phyloP scores from a whole-genome alignment of 139 green algal genomes.

The Chlamydomonas sphaeroides region DNA sequence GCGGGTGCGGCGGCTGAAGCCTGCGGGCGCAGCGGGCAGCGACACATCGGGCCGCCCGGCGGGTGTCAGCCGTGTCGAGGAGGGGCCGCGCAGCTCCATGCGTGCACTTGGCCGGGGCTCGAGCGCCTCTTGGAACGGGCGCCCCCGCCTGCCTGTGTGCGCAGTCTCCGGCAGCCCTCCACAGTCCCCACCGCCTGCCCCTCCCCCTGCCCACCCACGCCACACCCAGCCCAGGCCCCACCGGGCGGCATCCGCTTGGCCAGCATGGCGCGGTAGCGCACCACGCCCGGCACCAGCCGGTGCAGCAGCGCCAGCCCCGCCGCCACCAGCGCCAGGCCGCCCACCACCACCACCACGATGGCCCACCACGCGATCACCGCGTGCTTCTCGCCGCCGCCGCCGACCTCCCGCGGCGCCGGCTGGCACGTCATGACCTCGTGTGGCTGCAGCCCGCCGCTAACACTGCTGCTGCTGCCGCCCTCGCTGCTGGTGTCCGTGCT shows the following conservation, averaged over 20 bases:
- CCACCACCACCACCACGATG: background rate
- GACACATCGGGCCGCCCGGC: too few relatives aligned
- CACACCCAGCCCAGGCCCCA: background rate
- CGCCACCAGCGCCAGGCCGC: background rate
- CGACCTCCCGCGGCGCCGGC: background rate
- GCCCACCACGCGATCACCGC: slow-evolving; percentile 6
- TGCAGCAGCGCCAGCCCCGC: background rate
- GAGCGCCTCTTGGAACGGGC: background rate
- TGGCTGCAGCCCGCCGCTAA: too few relatives aligned
- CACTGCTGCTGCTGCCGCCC: too few relatives aligned
- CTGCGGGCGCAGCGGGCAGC: background rate
- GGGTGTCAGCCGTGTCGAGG: too few relatives aligned
- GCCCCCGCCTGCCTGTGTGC: too few relatives aligned
- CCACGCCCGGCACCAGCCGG: slow-evolving; percentile 19
- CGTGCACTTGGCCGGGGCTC: too few relatives aligned
- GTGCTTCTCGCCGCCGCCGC: too few relatives aligned
- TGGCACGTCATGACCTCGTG: background rate
- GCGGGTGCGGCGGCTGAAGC: slow-evolving; percentile 10
- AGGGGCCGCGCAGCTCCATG: too few relatives aligned
- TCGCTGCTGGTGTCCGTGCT: background rate
- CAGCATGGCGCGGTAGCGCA: background rate
- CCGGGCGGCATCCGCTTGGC: slow-evolving; percentile 29
- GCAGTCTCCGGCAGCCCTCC: too few relatives aligned
- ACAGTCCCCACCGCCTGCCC: too few relatives aligned
- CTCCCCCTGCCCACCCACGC: background rate